Conservation (phyloP, 2,329 filamentous ascomycete genomes). For the Beauveria sp. region DNA sequence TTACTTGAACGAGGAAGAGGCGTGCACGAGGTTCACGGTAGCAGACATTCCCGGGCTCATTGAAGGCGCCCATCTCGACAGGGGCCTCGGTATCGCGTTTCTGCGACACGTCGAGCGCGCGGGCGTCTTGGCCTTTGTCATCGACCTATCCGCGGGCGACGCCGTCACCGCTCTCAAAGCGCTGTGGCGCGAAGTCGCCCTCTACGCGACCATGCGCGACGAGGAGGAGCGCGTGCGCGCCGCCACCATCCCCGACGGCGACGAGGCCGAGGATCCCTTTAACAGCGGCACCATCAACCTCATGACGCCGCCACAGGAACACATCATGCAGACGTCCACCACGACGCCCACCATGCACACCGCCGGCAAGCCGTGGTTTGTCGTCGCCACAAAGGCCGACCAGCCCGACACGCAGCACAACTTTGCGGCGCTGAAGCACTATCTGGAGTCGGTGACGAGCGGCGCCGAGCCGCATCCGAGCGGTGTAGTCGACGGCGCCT, state of each 20-base stretch:
- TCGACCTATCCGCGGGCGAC: slow-evolving; percentile 75
- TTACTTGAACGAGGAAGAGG: slow-evolving; percentile 22
- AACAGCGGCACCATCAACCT: not conserved
- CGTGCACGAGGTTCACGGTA: slow-evolving; percentile 77
- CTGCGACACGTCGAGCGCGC: slow-evolving; percentile 91
- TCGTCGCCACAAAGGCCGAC: slow-evolving; percentile 90
- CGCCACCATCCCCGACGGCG: slow-evolving; percentile 50
- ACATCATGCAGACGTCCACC: slow-evolving; percentile 20
- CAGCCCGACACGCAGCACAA: slow-evolving; percentile 70
- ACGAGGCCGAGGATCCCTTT: slow-evolving; percentile 22
- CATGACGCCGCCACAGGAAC: not conserved
- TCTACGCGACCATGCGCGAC: slow-evolving; percentile 74
- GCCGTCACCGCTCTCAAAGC: slow-evolving; percentile 70
- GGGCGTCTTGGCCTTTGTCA: slow-evolving; percentile 83
- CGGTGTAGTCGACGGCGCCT: slow-evolving; percentile 42
- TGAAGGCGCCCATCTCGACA: slow-evolving; percentile 85
- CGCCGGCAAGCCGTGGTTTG: slow-evolving; percentile 93
- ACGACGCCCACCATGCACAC: slow-evolving; percentile 59
- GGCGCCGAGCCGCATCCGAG: slow-evolving; percentile 66
- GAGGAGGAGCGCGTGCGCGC: slow-evolving; percentile 59
- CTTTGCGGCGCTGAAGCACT: slow-evolving; percentile 60
- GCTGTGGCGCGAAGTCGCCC: slow-evolving; percentile 83
- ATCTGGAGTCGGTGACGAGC: slow-evolving; percentile 58
- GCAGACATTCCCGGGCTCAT: slow-evolving; percentile 95
- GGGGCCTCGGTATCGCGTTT: slow-evolving; percentile 84